A percentile compares a stretch with the other conserved stretches of the same genome.
Conservation (phyloP, 495 filamentous ascomycete species). For the Podospora fimiseda region DNA sequence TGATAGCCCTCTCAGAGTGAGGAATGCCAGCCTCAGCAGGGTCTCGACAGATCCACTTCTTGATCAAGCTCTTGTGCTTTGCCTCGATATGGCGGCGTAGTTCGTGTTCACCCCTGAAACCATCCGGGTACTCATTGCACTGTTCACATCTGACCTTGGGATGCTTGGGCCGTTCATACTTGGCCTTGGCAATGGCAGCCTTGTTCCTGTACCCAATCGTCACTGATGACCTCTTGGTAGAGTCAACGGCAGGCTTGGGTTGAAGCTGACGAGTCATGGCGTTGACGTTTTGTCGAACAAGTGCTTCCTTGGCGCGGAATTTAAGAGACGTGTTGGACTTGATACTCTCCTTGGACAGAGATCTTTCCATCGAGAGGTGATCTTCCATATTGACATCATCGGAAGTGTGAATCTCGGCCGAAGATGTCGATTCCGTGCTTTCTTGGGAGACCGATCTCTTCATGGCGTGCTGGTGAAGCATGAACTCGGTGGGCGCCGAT, state of each 20-base stretch:
- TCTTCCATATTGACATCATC: constrained; percentile 4
- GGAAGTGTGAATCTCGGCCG: background rate
- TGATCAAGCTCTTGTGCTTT: constrained; percentile 65
- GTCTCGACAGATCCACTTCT: constrained; percentile 69
- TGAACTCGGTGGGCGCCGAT: constrained; percentile 23
- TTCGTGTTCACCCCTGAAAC: constrained; percentile 92
- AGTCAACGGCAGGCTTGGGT: constrained; percentile 32
- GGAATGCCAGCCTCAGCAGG: constrained; percentile 29
- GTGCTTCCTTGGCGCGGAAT: constrained; percentile 38
- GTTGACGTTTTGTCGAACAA: constrained; percentile 29
- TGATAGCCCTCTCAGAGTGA: constrained; percentile 44
- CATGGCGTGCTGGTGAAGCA: constrained; percentile 30
- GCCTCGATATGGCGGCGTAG: constrained; percentile 79
- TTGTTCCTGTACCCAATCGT: constrained; percentile 29
- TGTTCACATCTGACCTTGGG: constrained; percentile 67
- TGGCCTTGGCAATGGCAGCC: constrained; percentile 58
- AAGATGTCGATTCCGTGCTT: constrained; percentile 18
- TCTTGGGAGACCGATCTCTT: constrained; percentile 29
- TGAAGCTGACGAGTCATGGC: constrained; percentile 29
- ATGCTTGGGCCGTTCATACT: constrained; percentile 68
- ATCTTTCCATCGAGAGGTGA: constrained; percentile 9
- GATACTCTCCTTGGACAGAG: constrained; percentile 21
- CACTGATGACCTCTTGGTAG: constrained; percentile 5
- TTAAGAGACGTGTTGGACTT: constrained; percentile 37
- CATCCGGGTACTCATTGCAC: constrained; percentile 73